Evolutionary conservation across 768 basidiomycete genomes (phyloP), one percentile per base, ranked within the genome.

Genomic region (Serendipita vermifera): DNA sequence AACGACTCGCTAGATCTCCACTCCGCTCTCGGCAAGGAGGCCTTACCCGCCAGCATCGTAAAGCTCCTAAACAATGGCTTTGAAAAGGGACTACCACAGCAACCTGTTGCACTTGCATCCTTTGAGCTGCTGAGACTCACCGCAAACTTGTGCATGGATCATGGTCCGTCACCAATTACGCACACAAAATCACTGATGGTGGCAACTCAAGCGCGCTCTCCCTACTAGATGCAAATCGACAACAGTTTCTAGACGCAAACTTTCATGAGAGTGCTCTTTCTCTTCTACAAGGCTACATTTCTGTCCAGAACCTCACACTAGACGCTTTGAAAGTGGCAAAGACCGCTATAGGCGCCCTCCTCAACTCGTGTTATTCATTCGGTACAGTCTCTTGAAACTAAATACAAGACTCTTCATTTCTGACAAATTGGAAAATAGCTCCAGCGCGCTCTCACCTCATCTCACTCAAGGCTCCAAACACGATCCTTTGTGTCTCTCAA

Each of bases 81-180:
- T 20, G 70, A 74, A 56, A 78, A 74, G 38, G 60, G 73, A 17
- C 70, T 74, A 41, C 78, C 79, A 3, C 68, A 65, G 55, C 68
- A 72, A 27, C 59, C 67, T n/a, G 75, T 73, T 57, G 72, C 78
- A 51, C 63, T 75, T 6, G 75, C 77, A 7, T 71, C 81, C 22
- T 77, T 77, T 58, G 85, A 90, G 65, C 69, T 88, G 29, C 75
- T 91, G 55, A 77, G 88, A 57, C 80, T 88, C 13, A 80, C 80
- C 24, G 88, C 88, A 11, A 91, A 91, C 68, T 68, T 91, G 15
- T 88, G 85, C 67, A 81, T 87, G 70, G 86, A 91, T 65, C 86
- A 90, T 62, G 81, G 86, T 81, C 61, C 59, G 78, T 66, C 22
- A 17, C 14, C 27, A 35, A 39, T 48, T 36, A 7, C 24, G n/a